Conservation (phyloP, 75 land plant genomes). For the Azolla pinnata region DNA sequence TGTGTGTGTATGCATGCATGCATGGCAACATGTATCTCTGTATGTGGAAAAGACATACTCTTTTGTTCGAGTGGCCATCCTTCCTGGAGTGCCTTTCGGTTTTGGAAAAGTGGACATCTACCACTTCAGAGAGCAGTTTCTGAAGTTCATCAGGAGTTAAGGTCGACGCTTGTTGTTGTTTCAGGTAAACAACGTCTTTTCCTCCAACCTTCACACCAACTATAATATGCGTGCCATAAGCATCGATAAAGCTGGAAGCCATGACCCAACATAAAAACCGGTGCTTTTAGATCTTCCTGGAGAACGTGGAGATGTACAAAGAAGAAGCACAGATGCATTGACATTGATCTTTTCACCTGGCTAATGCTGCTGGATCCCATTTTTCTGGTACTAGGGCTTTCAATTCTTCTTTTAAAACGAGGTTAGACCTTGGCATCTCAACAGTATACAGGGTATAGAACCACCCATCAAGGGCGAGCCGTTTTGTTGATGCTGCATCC, state of each 20-base stretch:
- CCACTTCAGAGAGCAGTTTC: conserved; percentile 46
- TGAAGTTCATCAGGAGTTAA: conserved; percentile 60
- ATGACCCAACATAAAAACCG: not conserved
- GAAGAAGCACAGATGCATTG: not conserved
- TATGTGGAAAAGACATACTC: too few species aligned
- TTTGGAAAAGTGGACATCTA: conserved; percentile 53
- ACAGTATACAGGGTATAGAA: conserved; percentile 60
- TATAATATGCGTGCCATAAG: conserved; percentile 75
- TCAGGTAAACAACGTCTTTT: conserved; percentile 71
- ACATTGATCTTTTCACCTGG: conserved; percentile 52
- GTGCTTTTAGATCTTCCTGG: not conserved
- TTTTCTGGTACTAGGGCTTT: conserved; percentile 67
- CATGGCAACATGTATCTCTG: too few species aligned
- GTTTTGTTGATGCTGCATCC: conserved; percentile 67
- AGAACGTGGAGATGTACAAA: not conserved
- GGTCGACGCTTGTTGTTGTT: conserved; percentile 58
- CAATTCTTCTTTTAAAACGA: conserved; percentile 60
- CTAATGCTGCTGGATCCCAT: conserved; percentile 84
- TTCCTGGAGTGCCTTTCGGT: conserved; percentile 19
- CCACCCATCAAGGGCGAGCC: conserved; percentile 83
- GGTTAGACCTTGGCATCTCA: conserved; percentile 58
- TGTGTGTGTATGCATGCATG: too few species aligned
- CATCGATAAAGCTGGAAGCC: conserved; percentile 61
- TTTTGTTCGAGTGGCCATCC: too few species aligned
- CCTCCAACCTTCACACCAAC: conserved; percentile 78